A percentile compares a stretch with the other conserved stretches of the same genome.
Evolutionary conservation across 2,329 filamentous ascomycete genomes (phyloP).

Genomic region (Diaporthe citrichinensis): DNA sequence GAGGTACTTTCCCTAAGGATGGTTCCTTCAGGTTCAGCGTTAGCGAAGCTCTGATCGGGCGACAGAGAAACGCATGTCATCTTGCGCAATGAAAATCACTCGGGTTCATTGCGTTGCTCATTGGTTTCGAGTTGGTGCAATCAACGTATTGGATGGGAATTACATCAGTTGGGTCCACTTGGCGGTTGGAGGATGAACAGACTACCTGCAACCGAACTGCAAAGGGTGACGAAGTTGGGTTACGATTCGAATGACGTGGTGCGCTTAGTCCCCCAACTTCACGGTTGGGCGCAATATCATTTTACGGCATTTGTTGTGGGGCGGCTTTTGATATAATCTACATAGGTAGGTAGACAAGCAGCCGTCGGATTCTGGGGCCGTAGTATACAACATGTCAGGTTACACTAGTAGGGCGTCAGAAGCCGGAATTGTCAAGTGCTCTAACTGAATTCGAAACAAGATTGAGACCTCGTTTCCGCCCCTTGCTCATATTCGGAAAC

Average conservation of each 20-base stretch:
- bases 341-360: background rate
- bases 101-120: background rate
- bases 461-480: conserved; percentile 27
- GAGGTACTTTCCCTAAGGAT: background rate
- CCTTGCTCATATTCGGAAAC: conserved; percentile 23
- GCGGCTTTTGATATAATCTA: background rate
- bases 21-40: background rate
- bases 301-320: background rate
- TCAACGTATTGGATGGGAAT: background rate
- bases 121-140: background rate
- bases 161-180: background rate
- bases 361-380: conserved; percentile 20
- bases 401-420: no score
- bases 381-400: background rate
- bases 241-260: conserved; percentile 11
- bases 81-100: background rate
- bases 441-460: conserved; percentile 10
- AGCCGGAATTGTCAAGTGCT: conserved; percentile 14
- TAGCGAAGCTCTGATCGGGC: background rate
- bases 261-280: background rate
- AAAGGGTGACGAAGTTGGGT: background rate
- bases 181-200: background rate
- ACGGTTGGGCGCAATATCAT: background rate
- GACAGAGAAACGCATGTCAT: no score
- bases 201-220: background rate